Evolutionary conservation across 2,329 filamentous ascomycete genomes (phyloP), one percentile per base, ranked within the genome.

Genomic region (Exophiala oligosperma): DNA sequence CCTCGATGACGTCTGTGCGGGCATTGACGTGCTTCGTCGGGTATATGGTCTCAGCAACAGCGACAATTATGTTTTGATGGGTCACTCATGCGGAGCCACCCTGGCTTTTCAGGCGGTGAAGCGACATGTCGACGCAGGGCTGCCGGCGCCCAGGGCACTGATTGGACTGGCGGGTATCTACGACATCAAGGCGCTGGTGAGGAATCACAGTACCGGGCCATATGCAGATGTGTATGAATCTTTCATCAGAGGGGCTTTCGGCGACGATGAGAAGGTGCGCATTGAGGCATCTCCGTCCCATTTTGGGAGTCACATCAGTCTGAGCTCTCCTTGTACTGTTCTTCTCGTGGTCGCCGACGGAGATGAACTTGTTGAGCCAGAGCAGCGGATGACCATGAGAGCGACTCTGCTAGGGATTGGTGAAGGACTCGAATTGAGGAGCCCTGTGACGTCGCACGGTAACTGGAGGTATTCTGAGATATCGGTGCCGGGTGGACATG

Each of bases 1-100:
- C 28, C 26, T 54, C 4, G 28, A 54, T n/a, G 52, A 54, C 26
- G 32, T 54, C 17, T 47, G 23, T 17, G 12, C 41, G 2, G 52
- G n/a, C 14, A 24, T 54, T 17, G 52, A 29, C 8, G n/a, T 48
- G 17, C 43, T 54, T 12, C 24, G 43, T 9, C 41, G 32, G 11
- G 35, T 5, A 3, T 38, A 54, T 24, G 41, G 52, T n/a, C 43
- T 54, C 17, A 47, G 26, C 24, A 29, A 28, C 24, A 29, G 37
- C 17, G 6, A 48, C 41, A 54, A 48, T 5, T 41, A 54, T 32
- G 47, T 54, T 7, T 17, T 54, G 8, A 17, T 54, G 9, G 52
- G 52, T 12, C 52, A 54, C n/a, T 54, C 52, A 3, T 54, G 52
- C 43, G 52, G 52, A 23, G 52, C 52, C 26, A 54, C 52, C 12